Base-by-base conservation (phyloP, 2,329 filamentous ascomycete genomes). In the Botrytis tulipae region DNA sequence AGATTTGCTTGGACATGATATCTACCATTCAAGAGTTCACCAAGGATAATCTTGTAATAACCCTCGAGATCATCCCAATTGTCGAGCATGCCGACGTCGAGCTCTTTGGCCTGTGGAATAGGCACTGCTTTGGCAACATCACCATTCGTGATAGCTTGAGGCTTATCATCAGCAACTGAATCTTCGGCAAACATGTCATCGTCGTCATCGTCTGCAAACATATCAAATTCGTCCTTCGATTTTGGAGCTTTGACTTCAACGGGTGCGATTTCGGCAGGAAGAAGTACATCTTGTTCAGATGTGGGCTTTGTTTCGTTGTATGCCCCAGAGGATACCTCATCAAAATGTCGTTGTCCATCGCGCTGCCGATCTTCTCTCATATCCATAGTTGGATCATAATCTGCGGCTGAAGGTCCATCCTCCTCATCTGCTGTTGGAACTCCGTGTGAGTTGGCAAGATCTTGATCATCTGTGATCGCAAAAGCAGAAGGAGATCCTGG, bases 11-110 rank as follows among this genome's bases (percentile, higher is more conserved):
- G 92, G 46, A 99, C 90, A 81, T 96, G 93, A 82, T 98, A 98
- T 48, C 94, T 92, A 44, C 91, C 91, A 78, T 97, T 93, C 76
- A 99, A 87, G 70, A 98, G 85, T 84, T 99, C 96, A 80, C 95
- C 95, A 59, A 94, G 90, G 73, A 97, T 94, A 73, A 98, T 91
- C 83, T 96, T 97, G 86, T 98, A 99, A 82, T 98, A 98, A 9
- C 95, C 96, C 80, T 99, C 94, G 70, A 92, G 90, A 81, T 98
- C 96, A 80, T 97, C 95, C 91, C 91, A 93, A 74, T 97, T 95
- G 80, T 98, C 95, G 70, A 98, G 88, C 82, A 95, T 93, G 75
- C 91, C 93, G 76, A 90, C 90, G 80, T 89, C 88, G 71, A 90
- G 82, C 82, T 91, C 84, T 82, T 90, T 84, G 77, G 85, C 86